Evolutionary conservation across 345 rosid species (phyloP), one percentile per base, ranked within the genome.

Genomic region (Syzygium oleosum): DNA sequence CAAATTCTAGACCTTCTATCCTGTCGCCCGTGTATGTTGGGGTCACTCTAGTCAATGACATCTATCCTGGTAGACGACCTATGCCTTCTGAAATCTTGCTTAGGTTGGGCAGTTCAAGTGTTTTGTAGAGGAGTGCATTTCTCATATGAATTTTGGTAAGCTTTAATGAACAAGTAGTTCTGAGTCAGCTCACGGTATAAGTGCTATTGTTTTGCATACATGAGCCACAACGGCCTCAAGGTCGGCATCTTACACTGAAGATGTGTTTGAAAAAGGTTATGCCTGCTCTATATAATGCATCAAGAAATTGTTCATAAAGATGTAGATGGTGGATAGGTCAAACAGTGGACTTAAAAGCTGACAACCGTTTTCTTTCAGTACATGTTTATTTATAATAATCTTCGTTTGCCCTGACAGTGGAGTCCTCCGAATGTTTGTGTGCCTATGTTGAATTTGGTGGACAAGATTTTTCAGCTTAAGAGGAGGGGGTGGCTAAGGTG

Each of bases 401-500:
- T 68, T 65, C 27, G 9, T 38, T 73, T 65, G 21, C 38, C 86
- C 23, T 87, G 87, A 89, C 97, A 97, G 99, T 97, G 99, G 99
- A 93, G 92, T 87, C 99, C 99, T 9, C 93, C 99, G n/a, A 98
- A 98, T 89, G 97, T 98, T 84, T 97, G 98, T 84, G 98, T 97
- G 51, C 99, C 99, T 46, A 87, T 98, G 84, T 88, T 98, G 91
- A 98, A 96, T 94, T 96, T 98, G 85, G 99, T 96, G 77, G 99
- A 98, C 90, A 98, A 97, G 89, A 94, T 97, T 85, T 98, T 98
- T 94, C 99, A 96, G 91, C 97, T 98, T 22, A 97, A 97, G 80
- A 95, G 98, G 92, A 94, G 99, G 93, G 99, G 99, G 80, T 98
- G 99, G 99, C 89, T 96, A 89, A 95, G 99, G 99, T 98, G 90